A percentile compares a stretch with the other conserved stretches of the same genome.
These are phyloP conservation scores for Sclerotinia subarctica DNA, from an alignment of 2,329 filamentous ascomycete species.

Conservation along the genomic window DNA sequence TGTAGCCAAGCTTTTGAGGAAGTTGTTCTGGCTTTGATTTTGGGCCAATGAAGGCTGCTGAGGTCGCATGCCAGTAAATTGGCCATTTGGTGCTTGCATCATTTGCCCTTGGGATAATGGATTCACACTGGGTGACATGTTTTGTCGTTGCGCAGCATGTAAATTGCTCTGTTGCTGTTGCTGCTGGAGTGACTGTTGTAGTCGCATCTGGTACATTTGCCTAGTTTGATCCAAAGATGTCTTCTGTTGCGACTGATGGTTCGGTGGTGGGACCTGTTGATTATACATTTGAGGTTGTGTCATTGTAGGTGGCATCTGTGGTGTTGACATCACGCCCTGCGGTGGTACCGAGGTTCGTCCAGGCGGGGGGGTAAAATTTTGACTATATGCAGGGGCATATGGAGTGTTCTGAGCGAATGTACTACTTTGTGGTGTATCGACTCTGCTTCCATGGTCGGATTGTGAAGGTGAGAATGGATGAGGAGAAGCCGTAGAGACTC, in stretches of 20 bases:
- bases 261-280: conserved; percentile 36
- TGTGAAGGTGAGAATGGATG: conserved; percentile 83
- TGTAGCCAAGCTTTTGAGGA: conserved; percentile 71
- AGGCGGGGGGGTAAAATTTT: conserved; percentile 56
- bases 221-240: conserved; percentile 67
- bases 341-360: conserved; percentile 53
- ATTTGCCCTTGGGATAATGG: conserved; percentile 44
- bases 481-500: conserved; percentile 88
- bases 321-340: conserved; percentile 53
- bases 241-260: conserved; percentile 43
- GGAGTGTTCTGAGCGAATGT: conserved; percentile 60
- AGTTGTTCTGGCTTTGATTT: conserved; percentile 58
- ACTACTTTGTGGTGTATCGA: conserved; percentile 68
- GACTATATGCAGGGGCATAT: conserved; percentile 57
- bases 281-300: conserved; percentile 40
- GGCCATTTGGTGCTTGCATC: conserved; percentile 56
- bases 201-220: conserved; percentile 75
- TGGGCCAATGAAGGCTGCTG: conserved; percentile 47
- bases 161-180: conserved; percentile 59
- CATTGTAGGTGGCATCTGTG: conserved; percentile 43
- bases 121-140: conserved; percentile 43
- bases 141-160: conserved; percentile 40
- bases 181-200: conserved; percentile 69
- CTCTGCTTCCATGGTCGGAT: conserved; percentile 65
- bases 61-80: conserved; percentile 52